Percentiles rank a stretch among this genome's conserved stretches.
Conservation (phyloP, 139 green algal genomes). For the Trebouxia sp. region DNA sequence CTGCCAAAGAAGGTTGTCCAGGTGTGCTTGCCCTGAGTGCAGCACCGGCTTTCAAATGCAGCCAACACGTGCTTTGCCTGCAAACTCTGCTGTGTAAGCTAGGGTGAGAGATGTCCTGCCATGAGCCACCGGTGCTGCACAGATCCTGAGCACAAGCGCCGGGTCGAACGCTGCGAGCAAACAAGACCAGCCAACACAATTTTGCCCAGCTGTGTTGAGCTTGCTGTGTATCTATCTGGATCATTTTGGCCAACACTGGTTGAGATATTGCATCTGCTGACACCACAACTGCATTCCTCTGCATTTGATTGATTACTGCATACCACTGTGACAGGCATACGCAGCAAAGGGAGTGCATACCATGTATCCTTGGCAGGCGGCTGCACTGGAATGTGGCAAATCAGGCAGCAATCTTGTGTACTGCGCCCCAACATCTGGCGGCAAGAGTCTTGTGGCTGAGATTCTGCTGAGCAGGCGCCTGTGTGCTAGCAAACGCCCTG, state of each 20-base stretch:
- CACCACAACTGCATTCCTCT: neutral
- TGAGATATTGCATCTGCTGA: neutral
- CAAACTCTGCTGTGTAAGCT: neutral
- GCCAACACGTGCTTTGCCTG: neutral
- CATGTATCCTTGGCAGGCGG: conserved; percentile 80
- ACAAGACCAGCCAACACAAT: neutral
- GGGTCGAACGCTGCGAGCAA: neutral
- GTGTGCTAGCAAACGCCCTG: neutral
- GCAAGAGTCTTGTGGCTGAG: conserved; percentile 89
- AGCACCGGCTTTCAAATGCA: neutral
- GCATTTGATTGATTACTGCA: neutral
- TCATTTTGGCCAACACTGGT: neutral
- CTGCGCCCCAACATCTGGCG: conserved; percentile 86
- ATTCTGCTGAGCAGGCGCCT: conserved; percentile 76
- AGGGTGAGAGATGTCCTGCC: too few species aligned
- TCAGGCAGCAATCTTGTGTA: conserved; percentile 80
- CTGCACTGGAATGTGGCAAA: conserved; percentile 64
- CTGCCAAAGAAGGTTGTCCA: conserved; percentile 13
- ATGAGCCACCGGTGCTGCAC: neutral
- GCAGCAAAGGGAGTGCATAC: conserved; percentile 48
- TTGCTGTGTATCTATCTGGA: neutral
- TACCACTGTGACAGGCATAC: conserved; percentile 41
- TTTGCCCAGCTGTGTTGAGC: neutral
- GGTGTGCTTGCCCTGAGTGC: neutral
- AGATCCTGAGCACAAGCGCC: neutral